phyloP scores from a whole-genome alignment of 257 asterid species.

The Striga asiatica region DNA sequence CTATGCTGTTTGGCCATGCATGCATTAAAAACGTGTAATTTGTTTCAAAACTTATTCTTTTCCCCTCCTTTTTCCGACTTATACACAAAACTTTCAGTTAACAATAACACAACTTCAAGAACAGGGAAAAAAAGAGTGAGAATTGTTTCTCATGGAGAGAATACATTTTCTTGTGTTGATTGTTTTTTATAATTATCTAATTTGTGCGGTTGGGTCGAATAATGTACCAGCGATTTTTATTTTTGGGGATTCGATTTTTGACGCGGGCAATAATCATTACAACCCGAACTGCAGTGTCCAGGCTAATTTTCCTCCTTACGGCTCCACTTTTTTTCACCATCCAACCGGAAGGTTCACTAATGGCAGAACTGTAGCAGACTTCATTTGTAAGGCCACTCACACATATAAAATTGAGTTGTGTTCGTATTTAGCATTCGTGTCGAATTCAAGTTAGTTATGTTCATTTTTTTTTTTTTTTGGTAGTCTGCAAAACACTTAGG shows the following conservation, averaged over 20 bases:
- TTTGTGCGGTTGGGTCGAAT: constrained; percentile 12
- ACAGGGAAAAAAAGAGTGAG: too few species aligned
- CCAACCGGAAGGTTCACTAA: constrained; percentile 83
- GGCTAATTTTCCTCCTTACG: constrained; percentile 82
- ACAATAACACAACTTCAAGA: neutral
- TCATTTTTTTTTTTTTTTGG: too few species aligned
- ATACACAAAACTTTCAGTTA: neutral
- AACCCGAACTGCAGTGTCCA: constrained; percentile 44
- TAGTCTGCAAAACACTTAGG: too few species aligned
- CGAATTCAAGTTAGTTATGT: too few species aligned
- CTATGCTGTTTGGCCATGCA: constrained; percentile 23
- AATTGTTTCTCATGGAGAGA: constrained; percentile 30
- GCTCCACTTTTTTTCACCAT: constrained; percentile 53
- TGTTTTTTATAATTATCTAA: constrained; percentile 8
- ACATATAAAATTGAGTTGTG: too few species aligned
- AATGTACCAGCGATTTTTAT: constrained; percentile 32
- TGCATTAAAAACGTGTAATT: constrained; percentile 35
- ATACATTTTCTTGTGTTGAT: neutral
- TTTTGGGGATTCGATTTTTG: constrained; percentile 69
- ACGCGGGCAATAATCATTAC: constrained; percentile 70
- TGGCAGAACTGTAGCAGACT: constrained; percentile 68
- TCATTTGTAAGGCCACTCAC: constrained; percentile 34
- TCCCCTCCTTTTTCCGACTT: constrained; percentile 12
- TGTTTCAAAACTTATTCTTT: constrained; percentile 25
- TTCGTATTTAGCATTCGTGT: too few species aligned